A percentile compares a stretch with the other conserved stretches of the same genome.
phyloP scores from a whole-genome alignment of 352 stramenopile species.

The Phytopythium litorale region DNA sequence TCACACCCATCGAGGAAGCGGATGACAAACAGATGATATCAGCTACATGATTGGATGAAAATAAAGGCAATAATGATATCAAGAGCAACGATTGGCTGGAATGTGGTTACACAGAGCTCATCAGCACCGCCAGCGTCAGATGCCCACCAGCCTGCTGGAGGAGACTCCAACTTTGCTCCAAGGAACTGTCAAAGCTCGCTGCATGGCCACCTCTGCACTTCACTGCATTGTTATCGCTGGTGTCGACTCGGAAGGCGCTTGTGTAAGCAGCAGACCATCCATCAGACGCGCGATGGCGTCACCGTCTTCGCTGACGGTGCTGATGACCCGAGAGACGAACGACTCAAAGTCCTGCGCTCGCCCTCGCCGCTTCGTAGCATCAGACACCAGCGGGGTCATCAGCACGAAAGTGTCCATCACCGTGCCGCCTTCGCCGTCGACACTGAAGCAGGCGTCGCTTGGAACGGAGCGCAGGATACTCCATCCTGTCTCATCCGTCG shows the following conservation, averaged over 20 bases:
- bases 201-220: no score
- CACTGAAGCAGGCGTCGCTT: neutral
- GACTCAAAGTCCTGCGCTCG: neutral
- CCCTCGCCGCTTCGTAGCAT: neutral
- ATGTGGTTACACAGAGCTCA: no score
- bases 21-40: neutral
- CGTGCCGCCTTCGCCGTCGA: conserved; percentile 7
- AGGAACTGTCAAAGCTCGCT: no score
- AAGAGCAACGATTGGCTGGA: no score
- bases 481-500: conserved; percentile 30
- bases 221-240: neutral
- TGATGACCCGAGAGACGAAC: conserved; percentile 3
- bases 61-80: no score
- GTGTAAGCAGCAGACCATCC: neutral
- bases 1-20: no score
- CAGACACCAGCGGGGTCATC: neutral
- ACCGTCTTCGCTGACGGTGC: neutral
- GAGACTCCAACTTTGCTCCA: no score
- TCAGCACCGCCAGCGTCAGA: no score
- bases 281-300: conserved; percentile 5
- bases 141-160: no score
- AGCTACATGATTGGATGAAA: no score
- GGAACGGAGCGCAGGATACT: conserved; percentile 13
- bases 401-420: conserved; percentile 23
- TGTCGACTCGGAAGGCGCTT: neutral